Percentiles rank a stretch among this genome's conserved stretches.
These are phyloP conservation scores for Podaxis sp. DNA, from an alignment of 768 basidiomycete genomes.

Conservation along the genomic window DNA sequence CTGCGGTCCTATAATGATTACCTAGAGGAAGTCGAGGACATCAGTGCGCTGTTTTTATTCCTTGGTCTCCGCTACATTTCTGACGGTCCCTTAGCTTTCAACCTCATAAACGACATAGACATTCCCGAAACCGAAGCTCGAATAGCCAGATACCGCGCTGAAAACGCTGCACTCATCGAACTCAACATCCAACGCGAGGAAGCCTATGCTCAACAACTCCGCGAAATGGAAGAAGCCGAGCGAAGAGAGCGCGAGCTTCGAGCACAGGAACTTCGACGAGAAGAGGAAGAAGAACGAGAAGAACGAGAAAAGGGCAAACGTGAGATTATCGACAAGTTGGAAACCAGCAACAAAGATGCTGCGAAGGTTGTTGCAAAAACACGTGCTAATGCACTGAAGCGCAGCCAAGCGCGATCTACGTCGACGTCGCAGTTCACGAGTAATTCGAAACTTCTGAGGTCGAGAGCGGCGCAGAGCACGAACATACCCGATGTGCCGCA, in stretches of 20 bases:
- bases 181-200: slow-evolving; percentile 83
- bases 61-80: slow-evolving; percentile 6
- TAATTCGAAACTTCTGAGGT: slow-evolving; percentile 51
- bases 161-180: slow-evolving; percentile 82
- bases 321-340: slow-evolving; percentile 79
- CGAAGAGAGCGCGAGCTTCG: slow-evolving; percentile 67
- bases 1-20: slow-evolving; percentile 89
- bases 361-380: slow-evolving; percentile 67
- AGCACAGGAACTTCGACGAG: slow-evolving; percentile 59
- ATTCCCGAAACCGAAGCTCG: slow-evolving; percentile 78
- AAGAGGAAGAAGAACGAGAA: slow-evolving; percentile 75
- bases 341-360: slow-evolving; percentile 73
- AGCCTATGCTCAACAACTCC: slow-evolving; percentile 66
- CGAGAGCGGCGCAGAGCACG: slow-evolving; percentile 61
- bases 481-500: slow-evolving; percentile 80
- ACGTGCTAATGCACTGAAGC: slow-evolving; percentile 60
- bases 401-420: slow-evolving; percentile 54
- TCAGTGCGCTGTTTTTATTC: slow-evolving; percentile 37
- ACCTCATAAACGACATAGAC: slow-evolving; percentile 89
- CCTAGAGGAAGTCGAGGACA: slow-evolving; percentile 93
- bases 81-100: slow-evolving; percentile 64
- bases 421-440: slow-evolving; percentile 44
- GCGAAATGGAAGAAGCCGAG: slow-evolving; percentile 81
- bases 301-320: slow-evolving; percentile 69
- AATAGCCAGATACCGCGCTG: slow-evolving; percentile 72